Base-by-base conservation (phyloP, 176 grass and related monocot genomes). In the Metroxylon sagu region DNA sequence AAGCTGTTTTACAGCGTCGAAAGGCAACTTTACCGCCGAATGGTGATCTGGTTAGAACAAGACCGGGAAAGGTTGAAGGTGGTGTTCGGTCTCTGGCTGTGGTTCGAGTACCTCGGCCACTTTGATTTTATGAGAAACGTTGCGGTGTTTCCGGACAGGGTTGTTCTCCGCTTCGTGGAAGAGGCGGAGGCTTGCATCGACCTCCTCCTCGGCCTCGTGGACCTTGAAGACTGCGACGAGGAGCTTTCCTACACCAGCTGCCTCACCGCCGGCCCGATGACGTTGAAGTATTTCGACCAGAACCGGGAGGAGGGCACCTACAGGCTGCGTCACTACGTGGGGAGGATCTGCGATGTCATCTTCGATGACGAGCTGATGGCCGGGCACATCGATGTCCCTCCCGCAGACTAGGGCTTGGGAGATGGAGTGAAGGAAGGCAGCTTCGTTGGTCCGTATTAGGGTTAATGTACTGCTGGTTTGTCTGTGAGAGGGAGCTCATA, bases 51-150 rank as follows among this genome's bases (percentile, higher is more conserved):
- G 14, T 58, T 85, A 3, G 62, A 2, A 4, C 86, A 82, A 27
- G 67, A 89, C 29, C 49, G 53, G 0, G 64, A 60, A 39, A 31
- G 51, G n/a, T 78, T 82, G 71, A 26, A 79, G 18, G 80, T 71
- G 82, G 74, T 89, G 21, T 72, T 82, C 5, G 86, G 78, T 19
- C 64, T 89, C 5, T 89, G 82, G 78, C 78, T 89, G 6, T 85
- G 82, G 86, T 49, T 89, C 18, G 82, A 89, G 49, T 69, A 74
- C 49, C 49, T 19, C 0, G 74, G 74, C 39, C 78, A 85, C 74
- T 62, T 79, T 25, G 55, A 72, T 21, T 85, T 89, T 67, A 65
- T 79, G 31, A 49, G 63, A 50, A 81, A 70, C 29, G 66, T 78
- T 35, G 16, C 74, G 26, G 57, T 67, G 12, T 29, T 58, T n/a